phyloP scores from a whole-genome alignment of 352 stramenopile genomes.

The Phytophthora vignae region DNA sequence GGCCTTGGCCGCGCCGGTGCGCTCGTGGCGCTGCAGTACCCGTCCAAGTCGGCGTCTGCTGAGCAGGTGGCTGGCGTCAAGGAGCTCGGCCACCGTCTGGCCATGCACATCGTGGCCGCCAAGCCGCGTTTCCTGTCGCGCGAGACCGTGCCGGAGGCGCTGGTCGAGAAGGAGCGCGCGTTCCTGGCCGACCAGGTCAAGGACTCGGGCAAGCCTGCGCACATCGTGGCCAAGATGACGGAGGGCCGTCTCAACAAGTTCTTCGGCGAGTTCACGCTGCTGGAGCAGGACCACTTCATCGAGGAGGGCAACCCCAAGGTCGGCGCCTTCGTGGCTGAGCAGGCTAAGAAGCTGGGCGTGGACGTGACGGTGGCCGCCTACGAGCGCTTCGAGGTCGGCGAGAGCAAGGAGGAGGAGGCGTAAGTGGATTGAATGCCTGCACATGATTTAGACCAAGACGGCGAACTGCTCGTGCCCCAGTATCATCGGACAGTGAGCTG shows the following conservation, averaged over 20 bases:
- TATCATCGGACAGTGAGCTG: not conserved
- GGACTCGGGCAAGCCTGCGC: slow-evolving; percentile 86
- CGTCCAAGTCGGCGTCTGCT: slow-evolving; percentile 48
- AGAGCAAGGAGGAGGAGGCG: slow-evolving; percentile 56
- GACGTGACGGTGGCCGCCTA: slow-evolving; percentile 72
- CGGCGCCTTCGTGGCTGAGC: slow-evolving; percentile 72
- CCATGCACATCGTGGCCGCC: slow-evolving; percentile 96
- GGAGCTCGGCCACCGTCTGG: slow-evolving; percentile 91
- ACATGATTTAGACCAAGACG: slow-evolving; percentile 21
- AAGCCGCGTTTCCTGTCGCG: slow-evolving; percentile 92
- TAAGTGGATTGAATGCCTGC: slow-evolving; percentile 27
- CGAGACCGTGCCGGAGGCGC: slow-evolving; percentile 82
- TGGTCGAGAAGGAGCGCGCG: slow-evolving; percentile 92
- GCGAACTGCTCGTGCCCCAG: not conserved
- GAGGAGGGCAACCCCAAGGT: slow-evolving; percentile 94
- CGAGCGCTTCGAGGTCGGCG: slow-evolving; percentile 80
- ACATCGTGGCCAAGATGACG: slow-evolving; percentile 96
- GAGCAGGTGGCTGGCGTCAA: slow-evolving; percentile 68
- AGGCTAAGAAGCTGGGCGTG: slow-evolving; percentile 71
- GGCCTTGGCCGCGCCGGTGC: slow-evolving; percentile 85
- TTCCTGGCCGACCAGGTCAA: slow-evolving; percentile 93
- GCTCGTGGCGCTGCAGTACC: slow-evolving; percentile 91
- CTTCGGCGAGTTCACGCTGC: slow-evolving; percentile 93
- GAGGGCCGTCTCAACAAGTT: slow-evolving; percentile 94
- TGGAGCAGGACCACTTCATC: slow-evolving; percentile 95